phyloP scores from a whole-genome alignment of 129 eudicot species.

The Saposhnikovia divaricata region DNA sequence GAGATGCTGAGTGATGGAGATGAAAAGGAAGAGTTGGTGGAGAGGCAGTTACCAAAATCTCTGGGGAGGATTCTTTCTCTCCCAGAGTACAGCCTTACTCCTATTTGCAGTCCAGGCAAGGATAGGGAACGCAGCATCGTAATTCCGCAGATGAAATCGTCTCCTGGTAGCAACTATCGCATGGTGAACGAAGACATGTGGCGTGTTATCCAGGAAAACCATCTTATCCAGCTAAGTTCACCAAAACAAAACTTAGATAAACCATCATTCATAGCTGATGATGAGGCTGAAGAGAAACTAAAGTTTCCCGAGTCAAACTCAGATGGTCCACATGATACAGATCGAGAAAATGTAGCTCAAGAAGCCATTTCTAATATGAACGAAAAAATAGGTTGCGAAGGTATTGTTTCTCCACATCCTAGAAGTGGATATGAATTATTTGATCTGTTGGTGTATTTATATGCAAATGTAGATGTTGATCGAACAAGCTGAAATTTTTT shows the following conservation, averaged over 20 bases:
- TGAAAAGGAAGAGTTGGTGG: slow-evolving; percentile 36
- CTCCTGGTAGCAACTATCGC: slow-evolving; percentile 27
- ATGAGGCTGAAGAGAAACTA: slow-evolving; percentile 23
- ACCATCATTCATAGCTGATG: slow-evolving; percentile 17
- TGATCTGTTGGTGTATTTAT: not conserved
- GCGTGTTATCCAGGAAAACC: slow-evolving; percentile 18
- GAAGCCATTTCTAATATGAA: slow-evolving; percentile 18
- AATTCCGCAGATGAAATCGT: slow-evolving; percentile 21
- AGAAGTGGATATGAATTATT: not conserved
- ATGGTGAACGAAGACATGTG: slow-evolving; percentile 12
- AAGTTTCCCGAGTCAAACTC: slow-evolving; percentile 6
- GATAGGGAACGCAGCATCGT: slow-evolving; percentile 18
- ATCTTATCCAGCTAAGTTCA: slow-evolving; percentile 12
- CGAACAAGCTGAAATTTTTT: not conserved
- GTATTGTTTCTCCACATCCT: slow-evolving; percentile 24
- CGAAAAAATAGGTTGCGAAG: slow-evolving; percentile 26
- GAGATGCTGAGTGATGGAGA: slow-evolving; percentile 61
- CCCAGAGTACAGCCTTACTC: slow-evolving; percentile 45
- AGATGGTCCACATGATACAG: slow-evolving; percentile 16
- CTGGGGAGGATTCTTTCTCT: slow-evolving; percentile 72
- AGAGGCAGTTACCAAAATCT: slow-evolving; percentile 48
- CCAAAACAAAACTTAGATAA: slow-evolving; percentile 23
- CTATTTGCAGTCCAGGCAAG: slow-evolving; percentile 32
- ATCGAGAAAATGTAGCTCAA: slow-evolving; percentile 19
- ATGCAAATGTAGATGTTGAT: slow-evolving; percentile 7